A percentile compares a stretch with the other conserved stretches of the same genome.
Evolutionary conservation across 768 basidiomycete genomes (phyloP).

Genomic region (Mrakia gelida): DNA sequence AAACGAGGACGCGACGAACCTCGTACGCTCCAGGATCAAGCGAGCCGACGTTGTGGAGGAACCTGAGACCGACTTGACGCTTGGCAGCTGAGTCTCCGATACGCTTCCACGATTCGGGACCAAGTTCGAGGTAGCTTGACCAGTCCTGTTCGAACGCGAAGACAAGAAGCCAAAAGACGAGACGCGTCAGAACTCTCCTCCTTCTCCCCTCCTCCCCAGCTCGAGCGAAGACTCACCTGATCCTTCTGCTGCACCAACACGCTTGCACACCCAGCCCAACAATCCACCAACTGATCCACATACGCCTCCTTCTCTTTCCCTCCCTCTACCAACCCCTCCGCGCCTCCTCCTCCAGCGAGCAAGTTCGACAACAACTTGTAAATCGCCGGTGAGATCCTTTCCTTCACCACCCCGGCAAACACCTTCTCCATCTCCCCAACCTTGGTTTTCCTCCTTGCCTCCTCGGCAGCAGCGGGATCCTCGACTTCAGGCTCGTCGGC

Average conservation of each 20-base stretch:
- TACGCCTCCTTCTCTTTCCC: slow-evolving; percentile 45
- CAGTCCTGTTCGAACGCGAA: slow-evolving; percentile 52
- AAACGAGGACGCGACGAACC: slow-evolving; percentile 2
- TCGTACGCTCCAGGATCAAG: slow-evolving; percentile 27
- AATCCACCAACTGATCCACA: slow-evolving; percentile 60
- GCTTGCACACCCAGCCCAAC: slow-evolving; percentile 68
- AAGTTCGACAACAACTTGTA: slow-evolving; percentile 56
- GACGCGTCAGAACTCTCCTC: background rate
- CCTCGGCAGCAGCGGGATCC: no score
- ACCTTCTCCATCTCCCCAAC: slow-evolving; percentile 11
- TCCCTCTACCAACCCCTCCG: slow-evolving; percentile 52
- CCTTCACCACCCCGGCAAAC: slow-evolving; percentile 19
- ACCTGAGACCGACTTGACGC: slow-evolving; percentile 59
- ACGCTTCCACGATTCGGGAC: slow-evolving; percentile 56
- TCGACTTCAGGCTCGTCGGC: slow-evolving; percentile 42
- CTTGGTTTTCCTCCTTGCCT: background rate
- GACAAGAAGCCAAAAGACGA: slow-evolving; percentile 16
- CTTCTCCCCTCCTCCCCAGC: background rate
- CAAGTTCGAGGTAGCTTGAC: slow-evolving; percentile 56
- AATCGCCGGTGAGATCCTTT: slow-evolving; percentile 52
- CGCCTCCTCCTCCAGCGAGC: slow-evolving; percentile 57
- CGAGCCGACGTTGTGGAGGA: slow-evolving; percentile 49
- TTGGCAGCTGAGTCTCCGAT: slow-evolving; percentile 54
- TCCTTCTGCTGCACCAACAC: slow-evolving; percentile 56
- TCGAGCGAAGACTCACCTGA: slow-evolving; percentile 45